phyloP scores from a whole-genome alignment of 2,329 filamentous ascomycete genomes.

The Fusarium anguioides region DNA sequence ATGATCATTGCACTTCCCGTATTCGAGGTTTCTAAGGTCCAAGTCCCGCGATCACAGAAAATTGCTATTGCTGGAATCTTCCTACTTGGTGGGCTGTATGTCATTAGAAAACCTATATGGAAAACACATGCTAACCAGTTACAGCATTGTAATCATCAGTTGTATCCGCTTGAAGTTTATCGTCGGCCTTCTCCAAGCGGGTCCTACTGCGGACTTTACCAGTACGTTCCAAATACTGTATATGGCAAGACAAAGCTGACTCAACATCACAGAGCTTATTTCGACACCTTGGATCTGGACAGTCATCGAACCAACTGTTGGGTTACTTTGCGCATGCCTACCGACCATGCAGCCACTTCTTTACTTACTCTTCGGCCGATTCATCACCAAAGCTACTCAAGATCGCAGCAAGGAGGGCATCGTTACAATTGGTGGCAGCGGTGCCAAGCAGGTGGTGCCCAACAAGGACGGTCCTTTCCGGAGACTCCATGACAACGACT shows the following conservation, averaged over 20 bases:
- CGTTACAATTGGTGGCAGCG: not conserved
- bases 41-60: constrained; percentile 5
- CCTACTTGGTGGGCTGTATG: not conserved
- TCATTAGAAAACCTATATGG: accelerated
- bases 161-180: constrained; percentile 5
- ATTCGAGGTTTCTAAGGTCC: not conserved
- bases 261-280: not conserved
- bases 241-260: not conserved
- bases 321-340: constrained; percentile 7
- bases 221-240: not conserved
- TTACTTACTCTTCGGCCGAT: not conserved
- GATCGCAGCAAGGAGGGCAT: constrained; percentile 1
- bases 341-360: not conserved
- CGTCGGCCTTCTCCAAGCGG: not conserved
- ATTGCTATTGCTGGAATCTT: not conserved
- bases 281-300: constrained; percentile 4
- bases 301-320: not conserved
- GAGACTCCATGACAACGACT: constrained; percentile 6
- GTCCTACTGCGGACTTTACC: not conserved
- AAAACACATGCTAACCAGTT: accelerated
- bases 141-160: not conserved
- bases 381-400: not conserved
- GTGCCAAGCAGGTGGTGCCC: not conserved
- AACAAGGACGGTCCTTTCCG: not conserved
- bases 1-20: constrained; percentile 5